A percentile compares a stretch with the other conserved stretches of the same genome.
Evolutionary conservation across 495 filamentous ascomycete genomes (phyloP).

Genomic region (Lepidopterella palustris): DNA sequence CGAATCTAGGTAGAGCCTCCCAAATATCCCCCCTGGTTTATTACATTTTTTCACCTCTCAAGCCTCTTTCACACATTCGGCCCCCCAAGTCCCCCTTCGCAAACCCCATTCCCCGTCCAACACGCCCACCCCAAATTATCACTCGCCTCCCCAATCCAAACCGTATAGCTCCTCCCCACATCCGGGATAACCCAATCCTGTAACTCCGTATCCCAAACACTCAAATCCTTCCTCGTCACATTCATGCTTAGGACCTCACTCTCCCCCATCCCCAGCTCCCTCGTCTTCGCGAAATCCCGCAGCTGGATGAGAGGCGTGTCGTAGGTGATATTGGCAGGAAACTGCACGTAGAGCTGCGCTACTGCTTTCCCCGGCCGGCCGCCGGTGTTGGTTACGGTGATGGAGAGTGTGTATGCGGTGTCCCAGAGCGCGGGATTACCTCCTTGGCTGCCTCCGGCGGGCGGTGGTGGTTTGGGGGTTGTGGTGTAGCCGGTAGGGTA

Average conservation of each 20-base stretch:
- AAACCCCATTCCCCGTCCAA: conserved; percentile 6
- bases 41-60: too few relatives aligned
- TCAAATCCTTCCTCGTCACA: conserved; percentile 60
- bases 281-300: conserved; percentile 60
- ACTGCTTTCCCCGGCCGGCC: conserved; percentile 38
- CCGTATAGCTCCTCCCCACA: conserved; percentile 21
- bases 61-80: too few relatives aligned
- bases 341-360: conserved; percentile 58
- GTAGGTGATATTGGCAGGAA: conserved; percentile 38
- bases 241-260: conserved; percentile 46
- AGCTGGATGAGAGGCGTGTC: conserved; percentile 51
- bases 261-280: conserved; percentile 38
- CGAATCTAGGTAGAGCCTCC: too few relatives aligned
- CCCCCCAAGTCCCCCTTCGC: conserved; percentile 15
- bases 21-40: too few relatives aligned
- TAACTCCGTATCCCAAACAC: conserved; percentile 54
- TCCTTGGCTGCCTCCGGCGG: conserved; percentile 42
- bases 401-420: conserved; percentile 44
- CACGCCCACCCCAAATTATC: conserved; percentile 20
- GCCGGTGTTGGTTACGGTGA: conserved; percentile 54
- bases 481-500: conserved; percentile 31
- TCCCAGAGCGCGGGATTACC: conserved; percentile 57
- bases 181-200: conserved; percentile 49
- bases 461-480: conserved; percentile 27
- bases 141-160: conserved; percentile 22